Conservation (phyloP, 2,329 filamentous ascomycete species). For the Penicillium sp. region DNA sequence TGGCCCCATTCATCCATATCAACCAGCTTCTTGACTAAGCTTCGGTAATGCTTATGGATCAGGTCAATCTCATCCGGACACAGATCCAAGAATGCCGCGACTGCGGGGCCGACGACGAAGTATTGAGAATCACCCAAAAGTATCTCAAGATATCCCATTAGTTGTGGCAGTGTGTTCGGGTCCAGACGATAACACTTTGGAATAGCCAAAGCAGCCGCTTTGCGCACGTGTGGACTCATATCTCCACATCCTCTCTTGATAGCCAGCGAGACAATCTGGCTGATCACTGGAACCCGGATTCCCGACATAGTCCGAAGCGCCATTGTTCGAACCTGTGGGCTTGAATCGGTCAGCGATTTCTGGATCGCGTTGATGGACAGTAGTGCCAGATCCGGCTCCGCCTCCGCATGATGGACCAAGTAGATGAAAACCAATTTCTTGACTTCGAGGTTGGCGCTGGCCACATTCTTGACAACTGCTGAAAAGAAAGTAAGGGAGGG, state of each 20-base stretch:
- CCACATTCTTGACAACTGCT: slow-evolving; percentile 97
- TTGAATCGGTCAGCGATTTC: slow-evolving; percentile 90
- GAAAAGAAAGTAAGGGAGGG: slow-evolving; percentile 92
- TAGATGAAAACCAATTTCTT: slow-evolving; percentile 99
- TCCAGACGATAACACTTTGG: slow-evolving; percentile 95
- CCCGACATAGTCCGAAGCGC: slow-evolving; percentile 96
- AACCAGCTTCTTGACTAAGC: slow-evolving; percentile 82
- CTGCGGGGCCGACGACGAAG: slow-evolving; percentile 92
- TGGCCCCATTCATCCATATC: slow-evolving; percentile 99
- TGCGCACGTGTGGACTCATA: slow-evolving; percentile 91
- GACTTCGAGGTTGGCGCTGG: slow-evolving; percentile 88
- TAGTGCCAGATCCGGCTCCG: slow-evolving; percentile 90
- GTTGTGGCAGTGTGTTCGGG: slow-evolving; percentile 76
- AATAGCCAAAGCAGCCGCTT: slow-evolving; percentile 88
- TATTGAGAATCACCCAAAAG: slow-evolving; percentile 90
- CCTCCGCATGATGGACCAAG: slow-evolving; percentile 91
- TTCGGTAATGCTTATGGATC: slow-evolving; percentile 85
- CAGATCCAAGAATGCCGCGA: slow-evolving; percentile 82
- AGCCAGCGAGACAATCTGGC: slow-evolving; percentile 91
- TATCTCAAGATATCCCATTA: slow-evolving; percentile 76
- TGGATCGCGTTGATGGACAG: slow-evolving; percentile 99
- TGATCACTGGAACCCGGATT: slow-evolving; percentile 95
- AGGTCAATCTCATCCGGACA: slow-evolving; percentile 86
- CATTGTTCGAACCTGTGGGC: slow-evolving; percentile 85
- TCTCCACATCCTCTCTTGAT: slow-evolving; percentile 93